Evolutionary conservation across 2,329 filamentous ascomycete species (phyloP), one percentile per base, ranked within the genome.

Genomic region (Fusarium sp.): DNA sequence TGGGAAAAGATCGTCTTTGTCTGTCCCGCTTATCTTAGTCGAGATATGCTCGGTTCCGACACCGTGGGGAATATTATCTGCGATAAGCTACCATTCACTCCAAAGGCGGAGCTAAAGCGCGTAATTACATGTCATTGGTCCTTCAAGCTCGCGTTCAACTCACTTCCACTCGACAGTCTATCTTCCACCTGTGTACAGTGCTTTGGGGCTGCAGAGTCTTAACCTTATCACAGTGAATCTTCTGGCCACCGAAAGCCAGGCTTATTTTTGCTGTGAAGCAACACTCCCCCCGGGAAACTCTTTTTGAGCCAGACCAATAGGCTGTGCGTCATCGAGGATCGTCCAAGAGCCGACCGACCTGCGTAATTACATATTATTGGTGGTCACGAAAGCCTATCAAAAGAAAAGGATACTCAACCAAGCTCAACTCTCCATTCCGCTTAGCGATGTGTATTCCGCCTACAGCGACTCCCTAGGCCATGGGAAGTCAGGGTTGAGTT

Each of bases 1-100:
- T 45, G 16, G 69, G 69, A 8, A 70, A 63, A 8, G 54, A 72
- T 83, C 53, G 74, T 81, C 42, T 73, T 80, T 18, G 13, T 20
- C 12, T 6, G 28, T 33, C 35, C 33, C 58, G 33, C 53, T 47
- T 50, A 38, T 64, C 55, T n/a, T 14, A 8, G 39, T 57, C 6
- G 11, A 50, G 41, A 50, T 35, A n/a, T 35, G 31, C 24, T 35
- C 12, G 28, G 54, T 48, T 48, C 24, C 30, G 39, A 12, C 24
- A 24, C 36, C 31, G 48, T 26, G 30, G 24, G 20, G 24, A 28
- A 16, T 20, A n/a, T 7, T 7, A 16, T 54, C 24, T 54, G 24
- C 33, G 50, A 54, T 54, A 54, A 54, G 50, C 30, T 26, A 11
- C 14, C 5, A 28, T 28, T 28, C 24, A 28, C 24, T n/a, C 11